Evolutionary conservation across 176 grass and related monocot genomes (phyloP), one percentile per base, ranked within the genome.

Genomic region (Raddia distichophylla): DNA sequence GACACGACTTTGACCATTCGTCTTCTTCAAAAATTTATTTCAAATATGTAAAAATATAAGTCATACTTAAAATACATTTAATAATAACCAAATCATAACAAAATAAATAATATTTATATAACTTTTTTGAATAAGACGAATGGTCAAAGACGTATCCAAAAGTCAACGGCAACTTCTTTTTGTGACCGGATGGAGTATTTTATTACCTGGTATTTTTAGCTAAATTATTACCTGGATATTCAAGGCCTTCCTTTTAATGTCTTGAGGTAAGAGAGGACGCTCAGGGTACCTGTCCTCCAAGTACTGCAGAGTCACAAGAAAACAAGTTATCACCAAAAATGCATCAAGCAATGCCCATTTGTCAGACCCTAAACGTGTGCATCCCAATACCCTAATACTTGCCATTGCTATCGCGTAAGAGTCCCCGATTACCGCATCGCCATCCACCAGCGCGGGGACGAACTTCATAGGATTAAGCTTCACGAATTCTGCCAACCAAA

Each of bases 381-480:
- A 81, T 40, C 37, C 64, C 27, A 10, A 64, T 54, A 81, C 78
- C 82, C 64, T 18, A 10, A 64, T 54, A 81, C 78, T 86, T 73
- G 74, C 88, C 83, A 90, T 16, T 68, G 60, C 51, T 68, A 90
- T 86, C 3, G 83, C 83, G 14, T 86, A 82, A 47, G 88, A 90
- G 20, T 90, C 83, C 1, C 83, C 88, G 0, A 90, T 68, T 27
- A 82, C 78, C 7, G 52, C 67, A 32, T 83, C 67, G 0, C 35
- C 74, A 7, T 86, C 79, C 0, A 79, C 73, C 45, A 86, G 58
- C 1, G 60, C 83, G 11, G 83, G 88, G 68, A 86, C 88, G 1
- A 90, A 86, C 60, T 83, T 90, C 83, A 82, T 86, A 73, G 88
- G 88, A 69, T 90, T 90, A 83, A 90, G 12, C 74, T 86, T 90